Evolutionary conservation across 163 green algal genomes (phyloP).

Genomic region (Coccomyxa subellipsoidea): DNA sequence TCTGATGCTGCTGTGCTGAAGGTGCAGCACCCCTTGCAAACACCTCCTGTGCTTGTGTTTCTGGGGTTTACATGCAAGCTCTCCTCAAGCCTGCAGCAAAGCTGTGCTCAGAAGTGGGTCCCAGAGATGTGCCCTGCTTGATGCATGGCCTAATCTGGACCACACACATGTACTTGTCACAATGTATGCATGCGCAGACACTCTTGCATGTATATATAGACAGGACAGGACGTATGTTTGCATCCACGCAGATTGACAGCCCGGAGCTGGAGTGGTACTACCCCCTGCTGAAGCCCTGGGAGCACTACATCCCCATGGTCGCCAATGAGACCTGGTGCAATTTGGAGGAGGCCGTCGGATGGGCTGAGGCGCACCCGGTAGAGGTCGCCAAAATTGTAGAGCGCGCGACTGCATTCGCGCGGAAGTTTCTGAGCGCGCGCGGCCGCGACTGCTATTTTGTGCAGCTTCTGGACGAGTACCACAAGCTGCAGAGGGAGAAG

Average conservation of each 20-base stretch:
- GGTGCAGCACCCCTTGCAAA: background rate
- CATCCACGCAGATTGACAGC: slow-evolving; percentile 10
- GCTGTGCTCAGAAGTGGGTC: too few relatives aligned
- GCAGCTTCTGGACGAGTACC: slow-evolving; percentile 1
- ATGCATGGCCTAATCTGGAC: too few relatives aligned
- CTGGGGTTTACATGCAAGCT: too few relatives aligned
- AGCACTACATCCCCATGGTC: slow-evolving; percentile 17
- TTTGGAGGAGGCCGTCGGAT: background rate
- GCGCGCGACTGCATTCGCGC: slow-evolving; percentile 8
- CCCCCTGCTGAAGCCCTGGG: slow-evolving; percentile 17
- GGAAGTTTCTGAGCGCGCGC: background rate
- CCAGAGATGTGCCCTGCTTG: too few relatives aligned
- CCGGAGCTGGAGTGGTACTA: slow-evolving; percentile 21
- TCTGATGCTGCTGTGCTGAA: slow-evolving; percentile 15
- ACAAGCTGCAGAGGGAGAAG: background rate
- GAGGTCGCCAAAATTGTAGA: slow-evolving; percentile 1
- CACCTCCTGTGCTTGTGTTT: too few relatives aligned
- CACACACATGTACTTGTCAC: too few relatives aligned
- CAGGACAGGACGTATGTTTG: too few relatives aligned
- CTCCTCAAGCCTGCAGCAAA: too few relatives aligned
- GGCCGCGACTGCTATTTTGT: slow-evolving; percentile 16
- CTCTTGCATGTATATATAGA: too few relatives aligned
- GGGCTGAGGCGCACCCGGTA: slow-evolving; percentile 13
- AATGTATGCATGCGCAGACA: too few relatives aligned
- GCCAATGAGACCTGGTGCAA: background rate